Evolutionary conservation across 441 rosid species (phyloP), one percentile per base, ranked within the genome.

Genomic region (Melastoma candidum): DNA sequence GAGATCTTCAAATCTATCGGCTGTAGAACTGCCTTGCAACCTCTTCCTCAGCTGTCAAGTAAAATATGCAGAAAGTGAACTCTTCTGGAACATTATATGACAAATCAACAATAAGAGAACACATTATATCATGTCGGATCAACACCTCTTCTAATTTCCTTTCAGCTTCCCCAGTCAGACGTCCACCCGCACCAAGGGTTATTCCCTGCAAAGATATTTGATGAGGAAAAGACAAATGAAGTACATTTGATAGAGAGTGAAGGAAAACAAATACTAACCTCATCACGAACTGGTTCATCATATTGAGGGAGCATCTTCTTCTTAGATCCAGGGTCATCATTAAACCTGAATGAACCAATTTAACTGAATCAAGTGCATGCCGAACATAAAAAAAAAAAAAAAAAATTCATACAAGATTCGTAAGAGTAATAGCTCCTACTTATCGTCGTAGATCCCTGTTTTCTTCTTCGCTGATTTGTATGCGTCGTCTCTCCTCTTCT

Each of bases 391-490:
- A 17, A 17, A 17, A 17, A 17, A 17, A 17, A 17, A 17, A 14
- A 54, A 14, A 29, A 43, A 3, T 14, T 11, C 47, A 68, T 48
- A 62, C 63, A 12, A 51, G n/a, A 7, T 7, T 8, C 3, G 14
- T 39, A 50, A 56, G 41, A 32, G 6, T 46, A 36, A 11, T 50
- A 59, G 26, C 51, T 63, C 87, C 72, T 78, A 93, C 99, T 86
- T 86, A 59, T 93, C 96, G 68, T 74, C 85, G 54, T 83, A 93
- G 54, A 64, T 65, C 36, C 99, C 96, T 2, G 78, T 74, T 72
- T 77, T 89, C 66, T 84, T 89, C 79, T 86, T 93, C 32, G 97
- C 86, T 69, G 94, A 95, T 67, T 83, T 79, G 64, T 93, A 93
- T 63, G 97, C 93, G 44, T 87, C 96, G 26, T 78, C 73, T 9